These are phyloP conservation scores for Synchytrium microbalum DNA, from an alignment of 371 early-diverging fungal species.

Conservation along the genomic window DNA sequence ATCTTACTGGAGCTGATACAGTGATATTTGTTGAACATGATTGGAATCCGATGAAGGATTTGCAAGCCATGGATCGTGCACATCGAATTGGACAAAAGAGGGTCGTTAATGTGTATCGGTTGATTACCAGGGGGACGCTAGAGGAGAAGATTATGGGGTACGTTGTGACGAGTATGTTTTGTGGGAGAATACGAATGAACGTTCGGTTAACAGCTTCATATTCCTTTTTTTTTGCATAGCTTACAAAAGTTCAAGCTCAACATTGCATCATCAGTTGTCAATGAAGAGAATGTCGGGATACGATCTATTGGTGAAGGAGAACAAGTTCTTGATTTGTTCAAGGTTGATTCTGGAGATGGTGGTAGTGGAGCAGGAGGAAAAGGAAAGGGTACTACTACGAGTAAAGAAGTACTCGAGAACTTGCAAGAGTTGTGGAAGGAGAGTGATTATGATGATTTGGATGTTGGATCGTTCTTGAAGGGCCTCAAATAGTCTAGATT, in stretches of 20 bases:
- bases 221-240: slow-evolving; percentile 25
- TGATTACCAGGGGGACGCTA: slow-evolving; percentile 80
- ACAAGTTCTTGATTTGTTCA: slow-evolving; percentile 89
- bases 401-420: slow-evolving; percentile 77
- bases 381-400: slow-evolving; percentile 33
- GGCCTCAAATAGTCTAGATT: slow-evolving; percentile 1
- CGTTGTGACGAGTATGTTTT: slow-evolving; percentile 58
- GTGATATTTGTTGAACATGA: slow-evolving; percentile 99
- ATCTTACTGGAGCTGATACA: slow-evolving; percentile 98
- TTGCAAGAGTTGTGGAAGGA: slow-evolving; percentile 89
- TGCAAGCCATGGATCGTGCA: slow-evolving; percentile 72
- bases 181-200: slow-evolving; percentile 78
- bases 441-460: slow-evolving; percentile 73
- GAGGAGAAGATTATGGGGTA: slow-evolving; percentile 94
- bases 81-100: slow-evolving; percentile 94
- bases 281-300: slow-evolving; percentile 92
- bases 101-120: slow-evolving; percentile 85
- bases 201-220: slow-evolving; percentile 81
- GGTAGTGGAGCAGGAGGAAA: slow-evolving; percentile 15
- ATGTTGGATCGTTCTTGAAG: neutral
- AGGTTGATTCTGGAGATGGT: slow-evolving; percentile 42
- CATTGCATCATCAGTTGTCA: slow-evolving; percentile 95
- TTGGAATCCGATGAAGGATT: slow-evolving; percentile 96
- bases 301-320: slow-evolving; percentile 84
- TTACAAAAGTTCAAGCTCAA: slow-evolving; percentile 98